Evolutionary conservation across 768 basidiomycete genomes (phyloP), one percentile per base, ranked within the genome.

Genomic region (Leucogyrophana mollusca): DNA sequence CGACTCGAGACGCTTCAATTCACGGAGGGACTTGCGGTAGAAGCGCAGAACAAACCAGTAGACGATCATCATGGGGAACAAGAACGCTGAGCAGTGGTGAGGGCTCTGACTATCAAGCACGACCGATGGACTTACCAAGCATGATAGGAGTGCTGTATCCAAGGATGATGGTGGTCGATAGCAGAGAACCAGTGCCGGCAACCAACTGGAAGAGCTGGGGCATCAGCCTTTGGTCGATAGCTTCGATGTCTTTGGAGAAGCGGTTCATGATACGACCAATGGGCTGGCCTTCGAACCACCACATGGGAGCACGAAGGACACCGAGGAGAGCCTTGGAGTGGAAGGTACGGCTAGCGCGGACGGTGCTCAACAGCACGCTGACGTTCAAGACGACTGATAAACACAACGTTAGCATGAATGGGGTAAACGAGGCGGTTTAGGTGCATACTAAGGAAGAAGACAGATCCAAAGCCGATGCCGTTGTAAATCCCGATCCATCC

Each of bases 221-320:
- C 56, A 64, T 56, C 27, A 65, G 57, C 30, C 63, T 59, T 53
- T 70, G 68, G 42, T 73, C 73, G 30, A 72, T 59, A n/a, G 67
- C 56, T 33, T 68, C 67, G 36, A 70, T 60, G 30, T 70, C 65
- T 49, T 75, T 71, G 32, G 71, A 71, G 45, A 79, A 70, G 9
- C 78, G 66, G 52, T 77, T 77, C 54, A 73, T 68, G 47, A 78
- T 68, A 1, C 72, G 68, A 1, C 77, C 77, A 32, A 67, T 68
- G 9, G 69, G 70, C 43, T 61, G 60, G 46, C 60, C 52, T 45
- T 61, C 60, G 48, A 61, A 61, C 60, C 60, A 61, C 60, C 60
- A 61, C 34, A 61, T 49, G 25, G 60, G 60, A 39, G 60, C 57
- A 27, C 50, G 21, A 23, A 61, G 41, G 42, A 61, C 60, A 36